Percentiles rank a stretch among this genome's conserved stretches.
These are phyloP conservation scores for Leucocoprinus leucothites DNA, from an alignment of 768 basidiomycete genomes.

Conservation along the genomic window DNA sequence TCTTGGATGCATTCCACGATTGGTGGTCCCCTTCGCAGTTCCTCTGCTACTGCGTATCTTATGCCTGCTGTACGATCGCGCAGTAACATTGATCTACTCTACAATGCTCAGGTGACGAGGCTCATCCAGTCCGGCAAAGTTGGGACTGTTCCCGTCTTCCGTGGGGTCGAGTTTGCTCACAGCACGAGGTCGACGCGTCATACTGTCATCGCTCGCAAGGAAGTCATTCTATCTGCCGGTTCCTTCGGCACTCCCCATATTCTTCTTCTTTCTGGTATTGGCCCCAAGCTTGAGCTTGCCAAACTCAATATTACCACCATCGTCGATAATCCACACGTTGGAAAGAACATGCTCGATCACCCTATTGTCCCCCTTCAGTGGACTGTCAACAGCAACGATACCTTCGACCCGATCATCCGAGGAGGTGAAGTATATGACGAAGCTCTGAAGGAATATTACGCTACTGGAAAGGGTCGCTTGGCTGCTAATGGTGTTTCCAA, in stretches of 20 bases:
- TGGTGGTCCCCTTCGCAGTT: slow-evolving; percentile 30
- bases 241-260: slow-evolving; percentile 17
- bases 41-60: slow-evolving; percentile 35
- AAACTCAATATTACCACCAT: slow-evolving; percentile 43
- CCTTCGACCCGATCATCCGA: slow-evolving; percentile 22
- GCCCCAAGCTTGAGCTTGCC: slow-evolving; percentile 29
- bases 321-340: slow-evolving; percentile 31
- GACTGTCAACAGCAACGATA: slow-evolving; percentile 21
- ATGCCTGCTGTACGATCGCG: slow-evolving; percentile 21
- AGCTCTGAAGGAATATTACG: slow-evolving; percentile 24
- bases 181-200: slow-evolving; percentile 5
- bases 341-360: background rate
- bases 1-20: slow-evolving; percentile 33
- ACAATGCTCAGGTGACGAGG: slow-evolving; percentile 26
- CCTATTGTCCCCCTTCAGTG: slow-evolving; percentile 22
- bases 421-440: slow-evolving; percentile 15
- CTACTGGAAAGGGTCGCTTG: slow-evolving; percentile 25
- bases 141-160: slow-evolving; percentile 12
- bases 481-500: slow-evolving; percentile 23
- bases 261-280: slow-evolving; percentile 42
- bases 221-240: slow-evolving; percentile 19
- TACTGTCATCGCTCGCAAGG: slow-evolving; percentile 13
- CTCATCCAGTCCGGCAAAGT: slow-evolving; percentile 18
- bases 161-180: slow-evolving; percentile 18
- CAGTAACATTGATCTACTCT: slow-evolving; percentile 31